Conservation (phyloP, 2,329 filamentous ascomycete species). For the Aspergillus pseudotamarii region DNA sequence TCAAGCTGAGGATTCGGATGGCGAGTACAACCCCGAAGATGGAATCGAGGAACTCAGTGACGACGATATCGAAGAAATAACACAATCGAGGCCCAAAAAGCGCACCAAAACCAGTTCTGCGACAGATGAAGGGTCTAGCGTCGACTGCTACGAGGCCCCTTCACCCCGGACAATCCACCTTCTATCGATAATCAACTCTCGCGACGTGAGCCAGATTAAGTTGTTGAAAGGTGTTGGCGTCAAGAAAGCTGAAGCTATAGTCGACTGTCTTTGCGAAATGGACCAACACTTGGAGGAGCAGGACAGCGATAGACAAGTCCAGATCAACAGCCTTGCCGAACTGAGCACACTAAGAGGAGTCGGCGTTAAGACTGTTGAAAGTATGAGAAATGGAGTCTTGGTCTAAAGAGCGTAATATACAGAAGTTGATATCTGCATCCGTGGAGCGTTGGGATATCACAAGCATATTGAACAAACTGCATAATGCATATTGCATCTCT, state of each 20-base stretch:
- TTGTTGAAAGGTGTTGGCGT: slow-evolving; percentile 50
- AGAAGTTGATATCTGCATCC: slow-evolving; percentile 15
- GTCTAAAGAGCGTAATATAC: slow-evolving; percentile 26
- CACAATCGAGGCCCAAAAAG: slow-evolving; percentile 31
- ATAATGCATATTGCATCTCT: slow-evolving; percentile 6
- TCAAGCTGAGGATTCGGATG: slow-evolving; percentile 34
- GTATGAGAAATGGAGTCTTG: slow-evolving; percentile 49
- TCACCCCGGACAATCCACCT: slow-evolving; percentile 49
- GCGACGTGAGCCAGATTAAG: slow-evolving; percentile 50
- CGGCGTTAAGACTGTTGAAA: slow-evolving; percentile 50
- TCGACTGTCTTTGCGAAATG: slow-evolving; percentile 50
- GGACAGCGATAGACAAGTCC: slow-evolving; percentile 30
- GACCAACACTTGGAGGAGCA: slow-evolving; percentile 30
- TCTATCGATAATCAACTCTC: slow-evolving; percentile 49
- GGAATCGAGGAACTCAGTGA: slow-evolving; percentile 33
- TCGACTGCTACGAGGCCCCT: slow-evolving; percentile 24
- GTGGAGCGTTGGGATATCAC: slow-evolving; percentile 5
- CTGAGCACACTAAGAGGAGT: slow-evolving; percentile 48
- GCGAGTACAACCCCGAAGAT: slow-evolving; percentile 31
- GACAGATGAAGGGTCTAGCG: slow-evolving; percentile 19
- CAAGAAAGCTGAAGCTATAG: slow-evolving; percentile 53
- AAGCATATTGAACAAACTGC: slow-evolving; percentile 2
- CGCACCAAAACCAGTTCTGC: slow-evolving; percentile 28
- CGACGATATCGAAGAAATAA: slow-evolving; percentile 27
- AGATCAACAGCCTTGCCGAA: slow-evolving; percentile 42